phyloP scores from a whole-genome alignment of 192 early-diverging fungal species.

The Podila verticillata region DNA sequence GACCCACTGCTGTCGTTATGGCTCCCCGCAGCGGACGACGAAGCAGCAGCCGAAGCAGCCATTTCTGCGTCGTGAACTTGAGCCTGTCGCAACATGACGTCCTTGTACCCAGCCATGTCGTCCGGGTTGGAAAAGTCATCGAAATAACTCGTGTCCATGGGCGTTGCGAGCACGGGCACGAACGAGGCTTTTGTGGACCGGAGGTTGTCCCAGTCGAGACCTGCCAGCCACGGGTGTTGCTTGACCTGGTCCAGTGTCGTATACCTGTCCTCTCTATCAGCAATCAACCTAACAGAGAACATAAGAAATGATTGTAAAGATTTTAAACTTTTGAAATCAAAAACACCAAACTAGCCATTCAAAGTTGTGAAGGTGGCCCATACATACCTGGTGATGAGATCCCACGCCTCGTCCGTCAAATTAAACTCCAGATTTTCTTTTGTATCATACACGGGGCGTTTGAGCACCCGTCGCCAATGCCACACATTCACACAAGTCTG shows the following conservation, averaged over 20 bases:
- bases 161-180: constrained; percentile 75
- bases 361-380: too few relatives aligned
- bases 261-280: constrained; percentile 59
- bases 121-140: constrained; percentile 76
- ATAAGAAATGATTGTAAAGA: neutral
- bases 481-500: constrained; percentile 88
- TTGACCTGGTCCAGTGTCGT: constrained; percentile 52
- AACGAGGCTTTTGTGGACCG: constrained; percentile 75
- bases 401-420: constrained; percentile 80
- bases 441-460: constrained; percentile 81
- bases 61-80: constrained; percentile 57
- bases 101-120: constrained; percentile 69
- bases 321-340: too few relatives aligned
- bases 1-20: constrained; percentile 63
- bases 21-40: constrained; percentile 11
- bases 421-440: constrained; percentile 79
- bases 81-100: constrained; percentile 51
- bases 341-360: too few relatives aligned
- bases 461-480: constrained; percentile 81
- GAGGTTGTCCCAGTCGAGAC: constrained; percentile 45
- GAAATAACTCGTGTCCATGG: constrained; percentile 87
- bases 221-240: constrained; percentile 32
- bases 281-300: constrained; percentile 51
- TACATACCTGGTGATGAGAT: constrained; percentile 66
- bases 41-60: constrained; percentile 55